phyloP scores from a whole-genome alignment of 768 basidiomycete species.

The Naganishia antarctica region DNA sequence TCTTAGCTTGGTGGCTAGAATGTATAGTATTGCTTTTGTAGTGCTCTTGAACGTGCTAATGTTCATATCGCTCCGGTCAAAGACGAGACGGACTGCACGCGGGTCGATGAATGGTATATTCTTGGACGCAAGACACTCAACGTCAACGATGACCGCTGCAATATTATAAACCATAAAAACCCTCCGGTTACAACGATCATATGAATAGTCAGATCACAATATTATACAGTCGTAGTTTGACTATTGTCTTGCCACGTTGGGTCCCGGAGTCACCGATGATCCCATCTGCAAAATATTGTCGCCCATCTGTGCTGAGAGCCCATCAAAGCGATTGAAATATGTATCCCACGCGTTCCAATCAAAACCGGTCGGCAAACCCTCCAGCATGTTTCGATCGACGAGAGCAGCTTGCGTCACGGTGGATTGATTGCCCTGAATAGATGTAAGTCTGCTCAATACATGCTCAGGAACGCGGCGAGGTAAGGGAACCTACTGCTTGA shows the following conservation, averaged over 20 bases:
- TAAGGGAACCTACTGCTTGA: neutral
- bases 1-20: no score
- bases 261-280: neutral
- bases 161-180: no score
- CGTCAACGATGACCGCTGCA: no score
- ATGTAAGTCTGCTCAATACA: neutral
- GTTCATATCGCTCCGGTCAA: no score
- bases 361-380: conserved; percentile 39
- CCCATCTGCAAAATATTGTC: neutral
- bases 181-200: no score
- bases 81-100: no score
- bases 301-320: conserved; percentile 13
- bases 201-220: no score
- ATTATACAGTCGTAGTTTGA: no score
- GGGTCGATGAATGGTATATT: no score
- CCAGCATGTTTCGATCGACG: conserved; percentile 35
- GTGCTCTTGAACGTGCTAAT: no score
- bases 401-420: conserved; percentile 16
- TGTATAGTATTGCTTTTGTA: no score
- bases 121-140: no score
- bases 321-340: conserved; percentile 29
- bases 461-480: neutral
- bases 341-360: conserved; percentile 39
- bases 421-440: conserved; percentile 5
- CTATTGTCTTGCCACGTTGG: neutral